phyloP scores from a whole-genome alignment of 163 green algal genomes.

The Coccomyxa subellipsoidea region DNA sequence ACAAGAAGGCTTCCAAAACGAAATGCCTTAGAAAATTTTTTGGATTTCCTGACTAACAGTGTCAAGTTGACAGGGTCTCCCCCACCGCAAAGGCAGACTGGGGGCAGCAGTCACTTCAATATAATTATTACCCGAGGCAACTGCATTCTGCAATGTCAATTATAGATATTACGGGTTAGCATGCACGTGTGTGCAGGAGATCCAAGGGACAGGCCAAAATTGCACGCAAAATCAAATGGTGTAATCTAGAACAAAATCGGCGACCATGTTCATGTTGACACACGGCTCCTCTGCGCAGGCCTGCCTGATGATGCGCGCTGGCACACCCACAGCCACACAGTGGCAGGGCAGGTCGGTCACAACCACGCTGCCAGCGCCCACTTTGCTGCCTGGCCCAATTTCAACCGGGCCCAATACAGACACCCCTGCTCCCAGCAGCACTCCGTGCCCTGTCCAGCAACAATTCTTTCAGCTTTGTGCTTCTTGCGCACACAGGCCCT shows the following conservation, averaged over 20 bases:
- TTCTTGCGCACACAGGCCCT: too few species aligned
- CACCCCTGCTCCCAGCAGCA: conserved; percentile 91
- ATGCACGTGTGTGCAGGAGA: too few species aligned
- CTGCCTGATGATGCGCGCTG: conserved; percentile 77
- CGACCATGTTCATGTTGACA: conserved; percentile 79
- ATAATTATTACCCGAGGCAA: too few species aligned
- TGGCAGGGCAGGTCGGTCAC: conserved; percentile 78
- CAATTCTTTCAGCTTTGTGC: not conserved
- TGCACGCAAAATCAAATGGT: conserved; percentile 52
- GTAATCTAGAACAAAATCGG: conserved; percentile 82
- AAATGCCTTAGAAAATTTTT: too few species aligned
- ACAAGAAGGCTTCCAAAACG: too few species aligned
- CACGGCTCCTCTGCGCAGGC: conserved; percentile 60
- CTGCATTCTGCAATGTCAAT: too few species aligned
- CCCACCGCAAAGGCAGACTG: too few species aligned
- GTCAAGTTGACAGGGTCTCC: too few species aligned
- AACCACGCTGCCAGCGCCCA: conserved; percentile 89
- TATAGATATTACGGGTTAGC: too few species aligned
- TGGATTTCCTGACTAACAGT: too few species aligned
- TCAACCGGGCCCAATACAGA: conserved; percentile 84
- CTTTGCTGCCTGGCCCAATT: conserved; percentile 81
- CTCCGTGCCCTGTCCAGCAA: conserved; percentile 66
- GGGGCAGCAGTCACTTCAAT: too few species aligned
- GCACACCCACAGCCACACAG: conserved; percentile 84
- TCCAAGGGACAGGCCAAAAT: not conserved